phyloP scores from a whole-genome alignment of 768 basidiomycete genomes.

The Holtermanniella nyarrowii region DNA sequence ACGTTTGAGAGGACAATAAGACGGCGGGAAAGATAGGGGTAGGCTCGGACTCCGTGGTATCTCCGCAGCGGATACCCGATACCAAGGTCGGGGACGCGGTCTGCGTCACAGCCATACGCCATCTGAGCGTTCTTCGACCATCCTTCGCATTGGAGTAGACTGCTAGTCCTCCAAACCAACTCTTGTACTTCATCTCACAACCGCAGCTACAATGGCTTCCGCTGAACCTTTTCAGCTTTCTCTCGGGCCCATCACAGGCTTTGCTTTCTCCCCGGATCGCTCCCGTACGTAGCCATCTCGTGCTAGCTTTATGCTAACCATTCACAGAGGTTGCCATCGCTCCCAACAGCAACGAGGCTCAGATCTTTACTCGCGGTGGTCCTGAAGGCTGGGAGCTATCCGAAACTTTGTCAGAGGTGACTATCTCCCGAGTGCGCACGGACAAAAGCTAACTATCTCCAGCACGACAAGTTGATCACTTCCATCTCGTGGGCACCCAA shows the following conservation, averaged over 20 bases:
- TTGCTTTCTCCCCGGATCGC: constrained; percentile 83
- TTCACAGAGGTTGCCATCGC: constrained; percentile 75
- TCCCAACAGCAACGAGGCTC: constrained; percentile 78
- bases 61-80: no score
- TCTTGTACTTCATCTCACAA: neutral
- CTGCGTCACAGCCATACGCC: no score
- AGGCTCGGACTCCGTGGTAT: no score
- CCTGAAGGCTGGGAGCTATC: constrained; percentile 41
- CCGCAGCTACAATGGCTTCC: constrained; percentile 48
- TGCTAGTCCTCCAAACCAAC: constrained; percentile 57
- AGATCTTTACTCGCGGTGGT: constrained; percentile 56
- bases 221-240: constrained; percentile 69
- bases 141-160: constrained; percentile 53
- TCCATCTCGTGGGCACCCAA: constrained; percentile 97
- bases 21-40: no score
- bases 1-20: no score
- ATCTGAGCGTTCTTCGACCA: no score
- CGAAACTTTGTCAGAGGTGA: constrained; percentile 76
- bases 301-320: constrained; percentile 4
- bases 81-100: no score
- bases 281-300: constrained; percentile 52
- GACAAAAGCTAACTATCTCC: constrained; percentile 3
- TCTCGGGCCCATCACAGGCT: constrained; percentile 75
- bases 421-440: constrained; percentile 8
- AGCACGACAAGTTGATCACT: constrained; percentile 97